These are phyloP conservation scores for Hylodesmum podocarpum DNA, from an alignment of 306 rosid genomes.

Conservation along the genomic window DNA sequence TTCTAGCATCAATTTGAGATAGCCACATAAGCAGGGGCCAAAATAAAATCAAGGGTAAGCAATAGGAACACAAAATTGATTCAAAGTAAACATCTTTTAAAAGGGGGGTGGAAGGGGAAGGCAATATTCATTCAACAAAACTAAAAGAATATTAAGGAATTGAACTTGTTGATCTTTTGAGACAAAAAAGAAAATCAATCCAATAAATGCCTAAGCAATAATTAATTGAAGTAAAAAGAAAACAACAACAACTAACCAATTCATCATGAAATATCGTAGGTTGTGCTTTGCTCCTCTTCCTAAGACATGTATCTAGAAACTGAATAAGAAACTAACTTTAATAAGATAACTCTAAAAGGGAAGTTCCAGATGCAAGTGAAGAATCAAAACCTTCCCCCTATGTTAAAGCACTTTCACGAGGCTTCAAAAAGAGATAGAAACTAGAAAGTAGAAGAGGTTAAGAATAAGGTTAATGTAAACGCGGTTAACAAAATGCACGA, in stretches of 20 bases:
- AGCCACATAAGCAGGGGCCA: not conserved
- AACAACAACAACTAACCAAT: slow-evolving; percentile 13
- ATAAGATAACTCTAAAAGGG: not conserved
- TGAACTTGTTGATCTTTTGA: not conserved
- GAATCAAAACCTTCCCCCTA: not conserved
- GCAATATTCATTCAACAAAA: not conserved
- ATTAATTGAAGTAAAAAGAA: slow-evolving; percentile 1
- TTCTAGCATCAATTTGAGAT: not conserved
- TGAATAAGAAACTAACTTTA: not conserved
- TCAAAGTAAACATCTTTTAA: not conserved
- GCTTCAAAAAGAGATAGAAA: not conserved
- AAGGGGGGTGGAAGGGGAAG: not conserved
- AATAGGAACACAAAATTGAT: slow-evolving; percentile 7
- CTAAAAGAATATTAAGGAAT: not conserved
- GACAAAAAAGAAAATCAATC: not conserved
- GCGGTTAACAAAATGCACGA: not conserved
- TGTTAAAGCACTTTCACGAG: not conserved
- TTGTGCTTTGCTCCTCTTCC: not conserved
- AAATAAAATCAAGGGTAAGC: not conserved
- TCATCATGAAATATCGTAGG: not conserved
- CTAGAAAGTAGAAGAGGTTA: not conserved
- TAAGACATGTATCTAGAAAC: not conserved
- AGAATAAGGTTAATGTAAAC: not conserved
- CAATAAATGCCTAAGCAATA: not conserved
- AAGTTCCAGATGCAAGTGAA: not conserved